Evolutionary conservation across 331 rosid genomes (phyloP).

Genomic region (Acacia pycnantha): DNA sequence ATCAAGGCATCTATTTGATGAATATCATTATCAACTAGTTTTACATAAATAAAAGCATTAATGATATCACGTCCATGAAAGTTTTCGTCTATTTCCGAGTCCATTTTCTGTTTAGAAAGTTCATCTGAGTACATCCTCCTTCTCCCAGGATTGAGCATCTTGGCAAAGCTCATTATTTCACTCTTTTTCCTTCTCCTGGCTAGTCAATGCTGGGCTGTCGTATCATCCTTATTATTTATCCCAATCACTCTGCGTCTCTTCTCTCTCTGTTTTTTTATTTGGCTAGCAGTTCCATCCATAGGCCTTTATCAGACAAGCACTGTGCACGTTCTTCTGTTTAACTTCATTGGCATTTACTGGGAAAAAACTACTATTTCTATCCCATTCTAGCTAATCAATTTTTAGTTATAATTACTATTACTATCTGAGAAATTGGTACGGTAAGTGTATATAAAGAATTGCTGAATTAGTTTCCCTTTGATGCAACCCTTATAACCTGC

Average conservation of each 20-base stretch:
- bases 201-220: conserved; percentile 5
- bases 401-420: conserved; percentile 29
- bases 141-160: neutral
- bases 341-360: conserved; percentile 28
- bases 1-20: conserved; percentile 3
- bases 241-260: conserved; percentile 25
- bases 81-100: neutral
- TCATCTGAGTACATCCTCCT: neutral
- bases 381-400: neutral
- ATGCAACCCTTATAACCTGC: conserved; percentile 45
- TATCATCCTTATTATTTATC: neutral
- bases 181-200: conserved; percentile 20
- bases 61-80: neutral
- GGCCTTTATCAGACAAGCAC: conserved; percentile 14
- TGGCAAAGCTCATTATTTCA: neutral
- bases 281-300: conserved; percentile 20
- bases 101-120: conserved; percentile 22
- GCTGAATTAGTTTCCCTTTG: conserved; percentile 19
- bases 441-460: conserved; percentile 1
- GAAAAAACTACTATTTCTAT: conserved; percentile 26
- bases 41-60: neutral
- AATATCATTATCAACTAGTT: neutral
- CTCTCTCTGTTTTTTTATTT: neutral
- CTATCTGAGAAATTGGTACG: conserved; percentile 21
- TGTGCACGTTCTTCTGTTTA: conserved; percentile 31